A percentile compares a stretch with the other conserved stretches of the same genome.
phyloP scores from a whole-genome alignment of 257 asterid genomes.

The Sherardia arvensis region DNA sequence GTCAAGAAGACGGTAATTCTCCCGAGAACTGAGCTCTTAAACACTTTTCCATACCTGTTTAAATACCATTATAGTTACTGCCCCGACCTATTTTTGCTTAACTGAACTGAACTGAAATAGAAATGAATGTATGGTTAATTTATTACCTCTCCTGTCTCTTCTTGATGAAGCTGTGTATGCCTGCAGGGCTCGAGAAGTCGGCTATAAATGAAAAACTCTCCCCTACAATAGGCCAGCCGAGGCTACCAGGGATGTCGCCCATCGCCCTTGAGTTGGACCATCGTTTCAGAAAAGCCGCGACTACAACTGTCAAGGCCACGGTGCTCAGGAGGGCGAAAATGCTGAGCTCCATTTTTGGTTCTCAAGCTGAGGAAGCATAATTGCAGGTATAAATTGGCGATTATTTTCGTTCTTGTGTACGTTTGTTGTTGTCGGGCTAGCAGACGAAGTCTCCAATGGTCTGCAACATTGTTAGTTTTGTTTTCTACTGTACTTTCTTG shows the following conservation, averaged over 20 bases:
- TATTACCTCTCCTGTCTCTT: constrained; percentile 58
- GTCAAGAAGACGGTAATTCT: constrained; percentile 72
- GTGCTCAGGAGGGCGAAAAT: constrained; percentile 4
- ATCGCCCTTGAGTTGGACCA: constrained; percentile 46
- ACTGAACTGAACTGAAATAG: too few species aligned
- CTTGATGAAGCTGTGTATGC: constrained; percentile 67
- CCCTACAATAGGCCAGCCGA: constrained; percentile 85
- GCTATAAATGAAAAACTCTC: constrained; percentile 64
- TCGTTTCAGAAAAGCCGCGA: constrained; percentile 21
- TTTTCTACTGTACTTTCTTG: constrained; percentile 4
- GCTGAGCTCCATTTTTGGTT: constrained; percentile 11
- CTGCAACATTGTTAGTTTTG: not conserved
- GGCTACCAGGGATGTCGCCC: constrained; percentile 61
- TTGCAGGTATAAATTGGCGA: not conserved
- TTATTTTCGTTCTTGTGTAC: not conserved
- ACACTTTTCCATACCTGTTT: constrained; percentile 80
- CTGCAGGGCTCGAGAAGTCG: constrained; percentile 56
- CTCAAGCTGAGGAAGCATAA: constrained; percentile 1
- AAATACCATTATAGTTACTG: not conserved
- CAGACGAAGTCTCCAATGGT: constrained; percentile 1
- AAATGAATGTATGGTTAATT: not conserved
- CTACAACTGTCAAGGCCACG: constrained; percentile 3
- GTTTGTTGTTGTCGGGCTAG: not conserved
- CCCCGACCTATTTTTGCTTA: too few species aligned
- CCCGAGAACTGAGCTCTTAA: constrained; percentile 67